Conservation (phyloP, 257 asterid species). For the Solanum microdontum region DNA sequence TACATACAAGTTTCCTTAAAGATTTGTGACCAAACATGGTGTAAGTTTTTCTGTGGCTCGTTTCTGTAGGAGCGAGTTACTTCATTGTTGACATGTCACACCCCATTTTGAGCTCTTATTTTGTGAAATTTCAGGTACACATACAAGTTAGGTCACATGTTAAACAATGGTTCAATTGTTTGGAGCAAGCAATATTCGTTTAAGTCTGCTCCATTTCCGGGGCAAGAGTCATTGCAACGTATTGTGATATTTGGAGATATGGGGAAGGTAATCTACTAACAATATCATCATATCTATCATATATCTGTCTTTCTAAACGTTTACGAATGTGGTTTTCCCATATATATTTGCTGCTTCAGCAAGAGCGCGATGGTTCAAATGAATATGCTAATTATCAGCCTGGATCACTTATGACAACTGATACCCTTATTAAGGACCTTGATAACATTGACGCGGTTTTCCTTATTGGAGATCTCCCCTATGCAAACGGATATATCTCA, state of each 20-base stretch:
- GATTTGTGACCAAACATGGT: slow-evolving; percentile 70
- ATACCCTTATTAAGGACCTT: slow-evolving; percentile 55
- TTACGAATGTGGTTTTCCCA: neutral
- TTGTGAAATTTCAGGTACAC: slow-evolving; percentile 39
- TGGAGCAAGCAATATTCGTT: slow-evolving; percentile 76
- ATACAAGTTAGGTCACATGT: slow-evolving; percentile 59
- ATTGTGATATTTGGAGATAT: slow-evolving; percentile 81
- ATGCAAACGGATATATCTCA: slow-evolving; percentile 57
- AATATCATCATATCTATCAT: neutral
- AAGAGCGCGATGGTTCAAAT: slow-evolving; percentile 90
- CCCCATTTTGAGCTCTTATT: neutral
- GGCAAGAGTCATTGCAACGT: slow-evolving; percentile 79
- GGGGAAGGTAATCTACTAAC: slow-evolving; percentile 63
- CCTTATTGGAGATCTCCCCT: slow-evolving; percentile 50
- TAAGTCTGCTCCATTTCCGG: slow-evolving; percentile 71
- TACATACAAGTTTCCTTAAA: slow-evolving; percentile 81
- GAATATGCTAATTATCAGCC: slow-evolving; percentile 80
- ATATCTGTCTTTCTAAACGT: neutral
- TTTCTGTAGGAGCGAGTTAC: neutral
- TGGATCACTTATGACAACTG: slow-evolving; percentile 76
- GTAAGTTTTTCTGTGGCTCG: slow-evolving; percentile 19
- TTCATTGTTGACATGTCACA: neutral
- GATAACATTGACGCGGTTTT: slow-evolving; percentile 40
- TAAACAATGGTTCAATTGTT: slow-evolving; percentile 43
- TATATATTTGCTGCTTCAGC: slow-evolving; percentile 30